phyloP scores from a whole-genome alignment of 2,329 filamentous ascomycete species.

The Cryphonectria naterciae region DNA sequence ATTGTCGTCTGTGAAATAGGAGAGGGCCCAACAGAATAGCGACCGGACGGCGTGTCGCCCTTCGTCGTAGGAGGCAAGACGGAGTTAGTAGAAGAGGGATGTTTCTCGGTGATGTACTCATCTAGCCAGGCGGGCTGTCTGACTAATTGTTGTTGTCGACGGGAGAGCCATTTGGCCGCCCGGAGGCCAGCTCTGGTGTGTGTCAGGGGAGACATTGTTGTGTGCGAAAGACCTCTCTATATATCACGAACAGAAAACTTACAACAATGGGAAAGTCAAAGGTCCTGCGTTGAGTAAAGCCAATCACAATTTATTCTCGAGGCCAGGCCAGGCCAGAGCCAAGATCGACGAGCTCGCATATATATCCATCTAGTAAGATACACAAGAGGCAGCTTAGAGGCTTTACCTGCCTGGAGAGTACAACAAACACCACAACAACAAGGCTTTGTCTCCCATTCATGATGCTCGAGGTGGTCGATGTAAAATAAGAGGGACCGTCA shows the following conservation, averaged over 20 bases:
- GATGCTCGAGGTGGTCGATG: neutral
- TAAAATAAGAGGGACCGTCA: neutral
- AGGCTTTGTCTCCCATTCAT: conserved; percentile 12
- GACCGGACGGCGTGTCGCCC: neutral
- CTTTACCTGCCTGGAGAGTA: neutral
- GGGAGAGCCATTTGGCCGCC: neutral
- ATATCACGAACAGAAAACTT: neutral
- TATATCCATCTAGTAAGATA: neutral
- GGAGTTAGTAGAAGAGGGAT: neutral
- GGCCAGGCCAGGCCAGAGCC: neutral
- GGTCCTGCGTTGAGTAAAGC: neutral
- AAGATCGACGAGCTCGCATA: neutral
- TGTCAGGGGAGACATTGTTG: neutral
- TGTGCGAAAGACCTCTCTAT: neutral
- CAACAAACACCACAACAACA: neutral
- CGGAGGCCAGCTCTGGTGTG: neutral
- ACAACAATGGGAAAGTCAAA: neutral
- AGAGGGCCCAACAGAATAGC: neutral
- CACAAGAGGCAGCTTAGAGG: neutral
- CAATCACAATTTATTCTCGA: neutral
- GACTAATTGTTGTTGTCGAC: neutral
- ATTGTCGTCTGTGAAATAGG: neutral
- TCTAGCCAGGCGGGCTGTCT: neutral
- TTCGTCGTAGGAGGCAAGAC: neutral
- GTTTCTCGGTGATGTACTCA: neutral